Percentiles rank a stretch among this genome's conserved stretches.
These are phyloP conservation scores for Zygoascus bituminiphila DNA, from an alignment of 805 yeast genomes.

Conservation along the genomic window DNA sequence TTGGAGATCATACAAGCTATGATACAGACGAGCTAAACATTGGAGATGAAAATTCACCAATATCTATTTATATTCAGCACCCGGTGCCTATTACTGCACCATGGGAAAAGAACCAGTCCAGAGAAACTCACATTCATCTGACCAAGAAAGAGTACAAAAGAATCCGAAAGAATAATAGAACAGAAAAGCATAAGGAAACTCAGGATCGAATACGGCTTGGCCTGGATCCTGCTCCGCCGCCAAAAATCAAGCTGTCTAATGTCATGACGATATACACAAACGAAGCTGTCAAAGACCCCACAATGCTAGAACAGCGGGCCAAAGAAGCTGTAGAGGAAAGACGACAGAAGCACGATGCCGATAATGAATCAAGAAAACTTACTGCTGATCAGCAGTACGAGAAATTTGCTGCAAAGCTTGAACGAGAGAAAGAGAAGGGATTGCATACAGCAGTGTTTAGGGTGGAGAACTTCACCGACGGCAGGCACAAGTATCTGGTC, in stretches of 20 bases:
- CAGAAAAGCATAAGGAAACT: constrained; percentile 51
- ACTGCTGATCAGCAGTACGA: constrained; percentile 48
- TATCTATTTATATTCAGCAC: constrained; percentile 71
- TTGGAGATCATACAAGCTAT: constrained; percentile 31
- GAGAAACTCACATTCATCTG: constrained; percentile 43
- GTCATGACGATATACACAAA: constrained; percentile 80
- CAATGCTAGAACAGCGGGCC: constrained; percentile 70
- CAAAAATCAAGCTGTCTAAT: constrained; percentile 77
- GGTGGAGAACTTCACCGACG: constrained; percentile 46
- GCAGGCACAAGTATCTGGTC: constrained; percentile 63
- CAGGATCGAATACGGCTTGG: constrained; percentile 79
- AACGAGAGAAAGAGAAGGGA: constrained; percentile 46
- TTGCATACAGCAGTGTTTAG: constrained; percentile 49
- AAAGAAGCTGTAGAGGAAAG: constrained; percentile 60
- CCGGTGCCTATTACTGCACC: constrained; percentile 61
- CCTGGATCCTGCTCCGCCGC: constrained; percentile 77
- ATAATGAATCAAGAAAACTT: constrained; percentile 55
- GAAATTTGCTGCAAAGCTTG: constrained; percentile 40
- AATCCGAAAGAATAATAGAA: constrained; percentile 61
- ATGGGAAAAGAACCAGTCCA: constrained; percentile 41
- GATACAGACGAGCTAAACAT: constrained; percentile 10
- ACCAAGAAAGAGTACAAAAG: constrained; percentile 74
- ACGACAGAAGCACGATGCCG: constrained; percentile 44
- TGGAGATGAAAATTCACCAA: constrained; percentile 37
- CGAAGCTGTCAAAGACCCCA: constrained; percentile 83